Base-by-base conservation (phyloP, 2,329 filamentous ascomycete species). In the Blastomyces emzantsi region DNA sequence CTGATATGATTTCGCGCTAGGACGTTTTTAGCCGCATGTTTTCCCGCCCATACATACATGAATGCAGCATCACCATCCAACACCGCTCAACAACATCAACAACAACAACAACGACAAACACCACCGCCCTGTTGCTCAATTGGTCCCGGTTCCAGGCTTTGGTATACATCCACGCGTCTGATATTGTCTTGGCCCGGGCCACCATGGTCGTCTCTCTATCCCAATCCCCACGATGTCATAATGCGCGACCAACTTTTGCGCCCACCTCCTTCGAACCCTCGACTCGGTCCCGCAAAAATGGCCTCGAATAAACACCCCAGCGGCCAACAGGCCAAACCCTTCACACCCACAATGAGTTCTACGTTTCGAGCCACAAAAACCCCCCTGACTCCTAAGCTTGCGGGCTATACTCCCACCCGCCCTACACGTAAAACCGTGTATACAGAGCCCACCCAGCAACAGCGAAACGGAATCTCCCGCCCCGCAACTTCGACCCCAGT, bases 261-360 rank as follows among this genome's bases (percentile, higher is more conserved):
- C 69, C 70, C 70, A 64, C 67, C 70, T 69, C 66, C 70, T 69
- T 65, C 64, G 71, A 67, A 65, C 66, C 68, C 68, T 62, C 64
- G 13, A 52, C 13, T 61, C 63, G 62, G 62, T 65, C 61, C 64
- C 68, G 69, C 72, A 70, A 67, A 73, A 70, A 77, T 79, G 72
- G 79, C 83, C 75, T 77, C 77, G 66, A 80, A 83, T 76, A 82
- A 80, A 77, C 80, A 79, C 61, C 78, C 77, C 76, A 78, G 76
- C 70, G 75, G 74, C 73, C 79, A 79, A 71, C 78, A 80, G 71
- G 72, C 71, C 73, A 79, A 80, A 78, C 84, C 87, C 51, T 82
- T 88, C 71, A 87, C 87, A 78, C 89, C 90, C 62, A 83, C 86
- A 64, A 84, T 92, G 70, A 83, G 81, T 74, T 79, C 85, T 56